Base-by-base conservation (phyloP, 108 stramenopile species). In the Discostella stelligeroides region DNA sequence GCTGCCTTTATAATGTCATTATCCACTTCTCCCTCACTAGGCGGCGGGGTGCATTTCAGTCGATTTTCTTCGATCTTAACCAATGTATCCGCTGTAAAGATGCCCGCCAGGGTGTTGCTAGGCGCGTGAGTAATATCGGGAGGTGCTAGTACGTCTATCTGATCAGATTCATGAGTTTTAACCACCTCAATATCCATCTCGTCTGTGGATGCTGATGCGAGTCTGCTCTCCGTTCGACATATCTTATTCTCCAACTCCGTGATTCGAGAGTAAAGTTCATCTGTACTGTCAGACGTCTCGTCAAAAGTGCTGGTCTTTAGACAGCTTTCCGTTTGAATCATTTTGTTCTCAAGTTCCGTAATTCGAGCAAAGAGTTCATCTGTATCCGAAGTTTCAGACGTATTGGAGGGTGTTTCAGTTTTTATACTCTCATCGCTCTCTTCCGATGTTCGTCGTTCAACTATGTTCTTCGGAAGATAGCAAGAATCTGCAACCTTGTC, bases 291-390 rank as follows among this genome's bases (percentile, higher is more conserved):
- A 30, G 27, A 30, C 27, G n/a, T 17, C 10, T 58, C 57, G 34
- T 34, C 34, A 6, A 34, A 34, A 6, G 34, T 34, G 34, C 34
- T 34, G 34, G 34, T 34, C 34, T 34, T 34, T 6, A 64, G 63
- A 2, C 17, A 15, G 48, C n/a, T 64, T 37, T 64, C 48, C 7
- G 63, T 38, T 27, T 64, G 24, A 17, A 48, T 25, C 12, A 64
- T 64, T 21, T 48, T 64, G 25, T 28, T 29, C 48, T 64, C 63
- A 17, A 64, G 63, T 50, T 48, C 63, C 7, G 63, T 20, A 20
- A 64, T 64, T 39, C 63, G 42, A n/a, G 63, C 63, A 38, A 64
- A 64, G n/a, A 64, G 28, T 30, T 64, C 48, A 21, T 64, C 63
- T n/a, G 63, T 64, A 12, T 25, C 49, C 13, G 63, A 64, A 8